Evolutionary conservation across 495 filamentous ascomycete species (phyloP).

Genomic region (Copromyces sp.): DNA sequence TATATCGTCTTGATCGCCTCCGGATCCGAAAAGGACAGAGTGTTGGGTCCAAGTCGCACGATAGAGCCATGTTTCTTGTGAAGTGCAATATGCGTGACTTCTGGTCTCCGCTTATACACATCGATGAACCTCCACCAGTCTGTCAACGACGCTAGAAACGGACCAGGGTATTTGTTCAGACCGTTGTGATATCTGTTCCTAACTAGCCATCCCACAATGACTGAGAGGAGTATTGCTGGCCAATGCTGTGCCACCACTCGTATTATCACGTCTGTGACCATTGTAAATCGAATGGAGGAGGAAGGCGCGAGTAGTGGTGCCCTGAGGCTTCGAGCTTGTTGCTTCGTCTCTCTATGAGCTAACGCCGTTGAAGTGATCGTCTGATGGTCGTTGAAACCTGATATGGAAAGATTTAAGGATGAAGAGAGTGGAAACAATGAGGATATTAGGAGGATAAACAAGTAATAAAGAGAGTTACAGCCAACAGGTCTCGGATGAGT

Average conservation of each 20-base stretch:
- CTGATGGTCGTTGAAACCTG: not conserved
- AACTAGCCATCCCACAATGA: slow-evolving; percentile 34
- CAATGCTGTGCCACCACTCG: slow-evolving; percentile 36
- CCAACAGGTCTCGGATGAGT: not conserved
- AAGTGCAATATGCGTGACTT: slow-evolving; percentile 54
- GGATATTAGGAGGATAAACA: not conserved
- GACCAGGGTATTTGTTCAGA: slow-evolving; percentile 57
- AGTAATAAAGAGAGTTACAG: not conserved
- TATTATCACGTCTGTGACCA: slow-evolving; percentile 20
- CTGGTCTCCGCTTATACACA: slow-evolving; percentile 49
- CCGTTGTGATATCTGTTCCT: slow-evolving; percentile 49
- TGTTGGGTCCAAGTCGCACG: slow-evolving; percentile 59
- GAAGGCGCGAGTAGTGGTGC: not conserved
- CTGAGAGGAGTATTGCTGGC: slow-evolving; percentile 27
- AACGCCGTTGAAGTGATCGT: not conserved
- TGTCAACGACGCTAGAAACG: slow-evolving; percentile 55
- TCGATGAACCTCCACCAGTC: slow-evolving; percentile 61
- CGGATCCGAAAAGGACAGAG: slow-evolving; percentile 56
- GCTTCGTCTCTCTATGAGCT: not conserved
- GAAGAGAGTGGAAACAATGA: not conserved
- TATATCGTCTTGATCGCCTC: slow-evolving; percentile 64
- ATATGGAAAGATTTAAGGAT: not conserved
- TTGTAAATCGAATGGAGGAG: not conserved
- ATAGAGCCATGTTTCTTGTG: slow-evolving; percentile 64
- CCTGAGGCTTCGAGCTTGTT: not conserved